These are phyloP conservation scores for Penicillium daleae DNA, from an alignment of 495 filamentous ascomycete species.

Conservation along the genomic window DNA sequence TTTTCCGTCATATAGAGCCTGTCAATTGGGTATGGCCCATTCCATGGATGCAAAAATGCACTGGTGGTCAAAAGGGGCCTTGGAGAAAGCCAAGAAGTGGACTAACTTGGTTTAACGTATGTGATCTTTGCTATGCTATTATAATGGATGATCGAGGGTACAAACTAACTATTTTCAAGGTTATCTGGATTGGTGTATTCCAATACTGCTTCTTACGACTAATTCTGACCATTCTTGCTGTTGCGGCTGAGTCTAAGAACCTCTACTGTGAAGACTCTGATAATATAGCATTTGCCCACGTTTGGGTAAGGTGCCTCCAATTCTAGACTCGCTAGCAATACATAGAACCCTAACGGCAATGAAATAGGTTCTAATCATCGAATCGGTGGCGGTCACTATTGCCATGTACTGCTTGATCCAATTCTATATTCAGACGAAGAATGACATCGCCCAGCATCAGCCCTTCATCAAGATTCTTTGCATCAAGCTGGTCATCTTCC, in stretches of 20 bases:
- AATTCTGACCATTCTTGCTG: slow-evolving; percentile 79
- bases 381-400: slow-evolving; percentile 73
- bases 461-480: slow-evolving; percentile 73
- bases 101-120: slow-evolving; percentile 87
- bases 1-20: slow-evolving; percentile 64
- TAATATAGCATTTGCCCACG: slow-evolving; percentile 75
- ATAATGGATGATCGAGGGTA: slow-evolving; percentile 42
- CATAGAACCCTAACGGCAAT: slow-evolving; percentile 57
- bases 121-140: slow-evolving; percentile 8
- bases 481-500: slow-evolving; percentile 79
- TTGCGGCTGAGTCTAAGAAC: slow-evolving; percentile 68
- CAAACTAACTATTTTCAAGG: slow-evolving; percentile 42
- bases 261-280: slow-evolving; percentile 80
- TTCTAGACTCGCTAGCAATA: slow-evolving; percentile 24
- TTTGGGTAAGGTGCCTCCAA: slow-evolving; percentile 66
- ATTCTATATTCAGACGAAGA: slow-evolving; percentile 75
- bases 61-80: slow-evolving; percentile 58
- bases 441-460: slow-evolving; percentile 58
- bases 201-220: slow-evolving; percentile 90
- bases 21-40: slow-evolving; percentile 59
- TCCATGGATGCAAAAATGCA: slow-evolving; percentile 68
- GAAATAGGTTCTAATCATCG: slow-evolving; percentile 65
- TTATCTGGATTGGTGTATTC: slow-evolving; percentile 85
- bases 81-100: slow-evolving; percentile 71
- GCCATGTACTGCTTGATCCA: slow-evolving; percentile 93